Percentiles rank a stretch among this genome's conserved stretches.
These are phyloP conservation scores for Lentinula raphanica DNA, from an alignment of 768 basidiomycete genomes.

Conservation along the genomic window DNA sequence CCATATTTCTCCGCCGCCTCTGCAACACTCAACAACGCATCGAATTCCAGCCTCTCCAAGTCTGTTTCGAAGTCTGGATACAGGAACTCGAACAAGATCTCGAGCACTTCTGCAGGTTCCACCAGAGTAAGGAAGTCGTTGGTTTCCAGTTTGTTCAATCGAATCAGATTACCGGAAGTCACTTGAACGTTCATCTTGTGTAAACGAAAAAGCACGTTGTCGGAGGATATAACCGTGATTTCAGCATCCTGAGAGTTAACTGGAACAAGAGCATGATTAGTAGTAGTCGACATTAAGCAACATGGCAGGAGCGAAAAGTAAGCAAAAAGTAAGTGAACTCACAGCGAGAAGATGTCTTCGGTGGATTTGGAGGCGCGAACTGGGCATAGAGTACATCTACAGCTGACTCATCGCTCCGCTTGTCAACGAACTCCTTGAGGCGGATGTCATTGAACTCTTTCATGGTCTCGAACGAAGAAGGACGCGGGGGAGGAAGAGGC, in stretches of 20 bases:
- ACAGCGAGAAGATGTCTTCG: slow-evolving; percentile 3
- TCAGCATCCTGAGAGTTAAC: slow-evolving; percentile 3
- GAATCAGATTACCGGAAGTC: neutral
- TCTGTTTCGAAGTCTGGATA: slow-evolving; percentile 3
- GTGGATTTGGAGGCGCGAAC: slow-evolving; percentile 1
- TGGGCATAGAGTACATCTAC: neutral
- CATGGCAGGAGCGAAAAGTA: neutral
- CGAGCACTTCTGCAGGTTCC: neutral
- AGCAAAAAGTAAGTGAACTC: neutral
- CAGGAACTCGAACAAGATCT: slow-evolving; percentile 2
- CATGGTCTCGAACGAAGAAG: neutral
- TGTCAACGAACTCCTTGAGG: neutral
- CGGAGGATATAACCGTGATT: slow-evolving; percentile 2
- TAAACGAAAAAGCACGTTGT: neutral
- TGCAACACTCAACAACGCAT: neutral
- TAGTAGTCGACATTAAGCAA: neutral
- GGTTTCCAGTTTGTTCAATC: neutral
- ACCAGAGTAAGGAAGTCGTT: neutral
- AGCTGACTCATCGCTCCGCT: neutral
- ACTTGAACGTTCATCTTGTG: slow-evolving; percentile 2
- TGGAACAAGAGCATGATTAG: neutral
- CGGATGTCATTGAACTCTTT: neutral
- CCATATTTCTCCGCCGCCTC: slow-evolving; percentile 4
- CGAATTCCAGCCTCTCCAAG: neutral
- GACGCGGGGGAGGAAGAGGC: neutral